Evolutionary conservation across 2,329 filamentous ascomycete species (phyloP), one percentile per base, ranked within the genome.

Genomic region (Byssothecium circinans): DNA sequence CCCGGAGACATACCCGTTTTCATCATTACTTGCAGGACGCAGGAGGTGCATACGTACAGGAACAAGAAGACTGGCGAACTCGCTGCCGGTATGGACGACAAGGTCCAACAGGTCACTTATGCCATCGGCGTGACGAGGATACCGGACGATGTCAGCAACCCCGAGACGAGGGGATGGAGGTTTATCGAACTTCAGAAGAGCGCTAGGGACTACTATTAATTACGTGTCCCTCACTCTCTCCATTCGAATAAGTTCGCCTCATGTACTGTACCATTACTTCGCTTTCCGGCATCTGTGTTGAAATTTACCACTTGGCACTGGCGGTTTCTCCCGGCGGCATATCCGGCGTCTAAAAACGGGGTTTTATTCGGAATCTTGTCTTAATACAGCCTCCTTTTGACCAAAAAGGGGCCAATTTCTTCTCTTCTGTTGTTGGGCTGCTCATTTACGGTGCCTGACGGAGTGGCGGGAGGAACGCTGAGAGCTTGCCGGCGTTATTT

Each of bases 101-200:
- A 91, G 76, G 94, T 99, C 19, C 94, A 99, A 75, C 85, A 96
- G 60, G 94, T 99, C 58, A 97, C 94, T 2, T 99, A 99, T 67
- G 94, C 92, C 54, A 97, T 99, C 60, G 94, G 94, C 62, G 88
- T 99, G 51, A 99, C 94, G 3, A 81, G 94, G 57, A 85, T 95
- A 50, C 86, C 94, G 2, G 94, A 99, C 69, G 94, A 99, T 61
- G 92, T 97, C 59, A 92, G 86, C 78, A 97, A 99, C 72, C 89
- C 91, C 2, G 94, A 99, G 77, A 99, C 94, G 10, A 83, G 91
- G 67, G 94, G 94, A 25, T 99, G 94, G 94, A 86, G 92, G 65
- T 78, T 99, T 72, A 97, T 99, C 68, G 94, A 99, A 77, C 84
- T 99, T 78, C 94, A 99, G 74, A 99, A 99, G 85, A 95, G 90